Percentiles rank a stretch among this genome's conserved stretches.
Conservation (phyloP, 2,329 filamentous ascomycete species). For the Dactylellina parvicollis region DNA sequence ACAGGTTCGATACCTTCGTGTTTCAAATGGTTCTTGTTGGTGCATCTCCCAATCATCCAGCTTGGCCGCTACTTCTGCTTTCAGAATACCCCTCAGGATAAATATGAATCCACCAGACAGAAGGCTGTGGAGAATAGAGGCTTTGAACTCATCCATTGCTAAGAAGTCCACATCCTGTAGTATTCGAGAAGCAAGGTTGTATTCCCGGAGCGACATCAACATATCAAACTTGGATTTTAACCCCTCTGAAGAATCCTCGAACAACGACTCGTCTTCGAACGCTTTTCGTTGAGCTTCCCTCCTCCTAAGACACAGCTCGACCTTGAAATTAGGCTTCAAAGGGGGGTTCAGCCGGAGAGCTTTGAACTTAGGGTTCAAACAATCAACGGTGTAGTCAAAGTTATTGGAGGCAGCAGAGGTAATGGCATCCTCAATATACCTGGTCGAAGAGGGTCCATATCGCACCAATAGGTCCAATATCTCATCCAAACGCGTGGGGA, state of each 20-base stretch:
- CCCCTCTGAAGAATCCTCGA: neutral
- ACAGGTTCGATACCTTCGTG: too few species aligned
- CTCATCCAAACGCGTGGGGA: constrained; percentile 9
- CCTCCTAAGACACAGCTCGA: constrained; percentile 1
- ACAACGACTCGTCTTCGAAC: neutral
- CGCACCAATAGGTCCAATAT: constrained; percentile 6
- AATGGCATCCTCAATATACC: constrained; percentile 11
- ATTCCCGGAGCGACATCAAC: constrained; percentile 22
- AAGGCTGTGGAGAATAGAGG: constrained; percentile 1
- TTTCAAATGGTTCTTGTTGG: neutral
- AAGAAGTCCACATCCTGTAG: neutral
- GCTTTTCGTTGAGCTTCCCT: constrained; percentile 4
- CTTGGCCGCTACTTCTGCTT: neutral
- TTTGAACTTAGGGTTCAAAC: neutral
- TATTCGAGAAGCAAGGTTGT: neutral
- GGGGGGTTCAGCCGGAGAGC: neutral
- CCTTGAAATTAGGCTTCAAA: neutral
- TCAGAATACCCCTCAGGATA: constrained; percentile 1
- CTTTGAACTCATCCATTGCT: constrained; percentile 15
- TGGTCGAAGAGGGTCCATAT: constrained; percentile 5
- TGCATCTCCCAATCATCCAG: constrained; percentile 3
- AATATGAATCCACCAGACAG: constrained; percentile 1
- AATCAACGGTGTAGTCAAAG: constrained; percentile 25
- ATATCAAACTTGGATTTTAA: constrained; percentile 13
- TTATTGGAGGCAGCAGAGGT: constrained; percentile 6